A percentile compares a stretch with the other conserved stretches of the same genome.
Conservation (phyloP, 768 basidiomycete species). For the Paxillus rubicundulus region DNA sequence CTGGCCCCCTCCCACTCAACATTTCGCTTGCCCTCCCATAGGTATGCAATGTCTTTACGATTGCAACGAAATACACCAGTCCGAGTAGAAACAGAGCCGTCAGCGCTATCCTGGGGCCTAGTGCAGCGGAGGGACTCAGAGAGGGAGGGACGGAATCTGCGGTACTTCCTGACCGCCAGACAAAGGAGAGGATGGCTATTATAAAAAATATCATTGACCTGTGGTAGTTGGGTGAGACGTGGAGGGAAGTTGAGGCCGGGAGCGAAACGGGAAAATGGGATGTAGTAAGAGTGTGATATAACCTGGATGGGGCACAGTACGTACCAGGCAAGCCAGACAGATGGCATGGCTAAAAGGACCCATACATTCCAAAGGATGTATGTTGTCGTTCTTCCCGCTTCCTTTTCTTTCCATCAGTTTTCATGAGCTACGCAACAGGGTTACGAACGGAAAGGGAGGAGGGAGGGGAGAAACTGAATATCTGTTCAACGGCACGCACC, state of each 20-base stretch:
- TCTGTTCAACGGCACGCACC: conserved; percentile 33
- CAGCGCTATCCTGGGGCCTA: conserved; percentile 55
- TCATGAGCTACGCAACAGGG: background rate
- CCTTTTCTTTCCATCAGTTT: conserved; percentile 35
- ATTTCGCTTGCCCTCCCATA: conserved; percentile 41
- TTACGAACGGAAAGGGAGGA: background rate
- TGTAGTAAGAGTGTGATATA: background rate
- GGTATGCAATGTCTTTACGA: conserved; percentile 57
- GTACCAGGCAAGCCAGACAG: conserved; percentile 69
- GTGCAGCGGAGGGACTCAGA: conserved; percentile 37
- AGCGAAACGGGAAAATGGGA: background rate
- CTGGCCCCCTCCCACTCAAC: background rate
- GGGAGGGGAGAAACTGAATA: background rate
- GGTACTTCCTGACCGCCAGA: conserved; percentile 61
- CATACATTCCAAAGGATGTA: conserved; percentile 64
- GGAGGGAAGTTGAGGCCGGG: background rate
- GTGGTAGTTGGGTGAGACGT: background rate
- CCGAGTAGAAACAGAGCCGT: conserved; percentile 56
- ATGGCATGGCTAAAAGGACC: conserved; percentile 65
- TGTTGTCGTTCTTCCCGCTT: conserved; percentile 51
- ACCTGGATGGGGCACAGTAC: conserved; percentile 5
- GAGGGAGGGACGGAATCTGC: conserved; percentile 35
- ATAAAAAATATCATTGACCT: conserved; percentile 72
- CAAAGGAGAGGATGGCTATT: conserved; percentile 58
- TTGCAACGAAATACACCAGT: conserved; percentile 57